Evolutionary conservation across 176 grass and related monocot species (phyloP), one percentile per base, ranked within the genome.

Genomic region (Hyparrhenia diplandra): DNA sequence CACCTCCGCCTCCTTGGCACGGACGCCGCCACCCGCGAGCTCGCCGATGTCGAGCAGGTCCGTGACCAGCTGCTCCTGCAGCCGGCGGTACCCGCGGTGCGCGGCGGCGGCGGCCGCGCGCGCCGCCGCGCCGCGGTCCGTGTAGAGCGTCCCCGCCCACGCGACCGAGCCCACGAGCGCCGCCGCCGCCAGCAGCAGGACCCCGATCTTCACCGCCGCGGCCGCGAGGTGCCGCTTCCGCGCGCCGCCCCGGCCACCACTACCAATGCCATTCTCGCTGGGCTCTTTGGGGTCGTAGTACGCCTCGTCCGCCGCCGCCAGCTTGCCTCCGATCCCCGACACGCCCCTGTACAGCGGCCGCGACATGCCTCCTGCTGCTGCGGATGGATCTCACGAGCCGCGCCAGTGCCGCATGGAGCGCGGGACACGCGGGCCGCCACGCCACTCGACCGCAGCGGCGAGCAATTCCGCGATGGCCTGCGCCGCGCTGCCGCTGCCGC

Each of bases 21-120:
- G 89, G 37, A 76, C 55, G 74, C 92, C 88, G 79, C 93, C 96
- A 32, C 90, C 90, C 20, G 92, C 90, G 20, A 93, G 89, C 75
- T 86, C 88, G 11, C 90, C 88, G 25, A 99, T 93, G 75, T 99
- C 87, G 64, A 91, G 75, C 74, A 99, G 89, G 89, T 99, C 96
- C 0, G 82, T 71, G 25, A 95, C 83, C 21, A 99, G 84, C 88
- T 99, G 90, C 87, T 99, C 90, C 83, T 95, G 96, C 62, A 99
- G 88, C 3, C 84, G 86, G 3, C 96, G 92, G 79, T 93, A 95
- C 14, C 88, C 88, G 28, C 79, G 81, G 82, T 84, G 79, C 71
- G 86, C 77, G 21, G 63, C 83, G 37, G 64, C 73, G 2, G 64
- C 86, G n/a, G 82, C 89, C 23, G 55, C 36, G 8, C 78, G 51